Conservation (phyloP, 169 alveolate species). For the Eimeria falciformis region DNA sequence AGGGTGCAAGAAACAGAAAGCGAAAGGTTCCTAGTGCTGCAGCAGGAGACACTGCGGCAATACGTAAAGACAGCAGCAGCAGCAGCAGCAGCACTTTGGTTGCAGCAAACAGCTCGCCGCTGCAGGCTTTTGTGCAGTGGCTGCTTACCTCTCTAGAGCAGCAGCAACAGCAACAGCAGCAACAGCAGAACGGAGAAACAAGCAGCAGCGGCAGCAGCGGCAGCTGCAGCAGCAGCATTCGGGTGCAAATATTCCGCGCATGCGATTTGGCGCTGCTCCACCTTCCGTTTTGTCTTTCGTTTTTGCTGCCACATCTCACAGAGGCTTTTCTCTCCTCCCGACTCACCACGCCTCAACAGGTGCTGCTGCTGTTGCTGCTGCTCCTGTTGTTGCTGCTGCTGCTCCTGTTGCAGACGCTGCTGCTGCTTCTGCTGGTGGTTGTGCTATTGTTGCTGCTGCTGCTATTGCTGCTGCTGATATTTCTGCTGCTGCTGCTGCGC, state of each 20-base stretch:
- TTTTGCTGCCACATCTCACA: slow-evolving; percentile 69
- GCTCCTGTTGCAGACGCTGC: neutral
- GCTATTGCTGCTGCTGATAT: neutral
- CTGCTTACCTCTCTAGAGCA: neutral
- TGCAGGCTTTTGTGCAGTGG: slow-evolving; percentile 18
- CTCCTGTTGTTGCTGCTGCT: slow-evolving; percentile 22
- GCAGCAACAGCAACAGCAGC: slow-evolving; percentile 46
- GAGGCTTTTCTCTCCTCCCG: slow-evolving; percentile 52
- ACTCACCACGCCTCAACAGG: slow-evolving; percentile 9
- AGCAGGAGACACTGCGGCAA: slow-evolving; percentile 16
- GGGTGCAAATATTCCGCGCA: slow-evolving; percentile 64
- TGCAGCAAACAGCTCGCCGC: slow-evolving; percentile 7
- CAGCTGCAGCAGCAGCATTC: slow-evolving; percentile 61
- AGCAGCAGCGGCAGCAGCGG: slow-evolving; percentile 46
- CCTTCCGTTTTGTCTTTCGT: slow-evolving; percentile 56
- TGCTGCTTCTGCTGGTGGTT: neutral
- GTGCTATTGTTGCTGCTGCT: neutral
- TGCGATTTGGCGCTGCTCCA: slow-evolving; percentile 75
- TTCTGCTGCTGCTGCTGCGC: neutral
- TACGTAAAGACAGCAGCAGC: slow-evolving; percentile 1
- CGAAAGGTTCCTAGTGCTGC: slow-evolving; percentile 6
- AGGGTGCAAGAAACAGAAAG: neutral
- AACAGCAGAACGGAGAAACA: neutral
- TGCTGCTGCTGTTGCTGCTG: slow-evolving; percentile 47
- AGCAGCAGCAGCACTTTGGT: slow-evolving; percentile 62